Conservation (phyloP, 2,329 filamentous ascomycete species). For the Sporothrix mexicana region DNA sequence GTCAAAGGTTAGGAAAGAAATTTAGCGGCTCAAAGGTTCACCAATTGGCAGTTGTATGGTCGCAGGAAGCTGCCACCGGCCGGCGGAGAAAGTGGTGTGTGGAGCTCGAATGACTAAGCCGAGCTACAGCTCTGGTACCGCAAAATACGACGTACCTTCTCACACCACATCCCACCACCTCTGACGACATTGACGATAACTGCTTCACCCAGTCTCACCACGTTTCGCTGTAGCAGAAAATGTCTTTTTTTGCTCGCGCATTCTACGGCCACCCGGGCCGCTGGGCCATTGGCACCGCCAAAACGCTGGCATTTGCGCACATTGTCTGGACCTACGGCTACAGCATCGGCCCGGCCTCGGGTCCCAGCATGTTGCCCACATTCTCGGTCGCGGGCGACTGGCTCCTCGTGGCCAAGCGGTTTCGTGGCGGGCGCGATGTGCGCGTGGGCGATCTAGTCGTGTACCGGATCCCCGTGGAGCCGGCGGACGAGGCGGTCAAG, state of each 20-base stretch:
- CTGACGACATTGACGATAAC: not conserved
- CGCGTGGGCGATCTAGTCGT: constrained; percentile 83
- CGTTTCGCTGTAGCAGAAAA: constrained; percentile 33
- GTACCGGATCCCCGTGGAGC: constrained; percentile 74
- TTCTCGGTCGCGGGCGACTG: constrained; percentile 71
- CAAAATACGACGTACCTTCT: not conserved
- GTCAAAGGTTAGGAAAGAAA: not conserved
- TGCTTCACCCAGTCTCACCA: not conserved
- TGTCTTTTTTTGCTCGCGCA: constrained; percentile 35
- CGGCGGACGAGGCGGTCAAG: constrained; percentile 71
- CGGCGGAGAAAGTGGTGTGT: not conserved
- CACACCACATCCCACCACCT: not conserved
- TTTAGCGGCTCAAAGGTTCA: not conserved
- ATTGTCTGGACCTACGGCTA: constrained; percentile 66
- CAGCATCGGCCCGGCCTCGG: constrained; percentile 64
- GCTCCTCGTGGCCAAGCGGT: constrained; percentile 70
- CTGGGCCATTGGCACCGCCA: constrained; percentile 53
- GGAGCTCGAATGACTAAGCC: constrained; percentile 6
- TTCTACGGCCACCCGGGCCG: constrained; percentile 51
- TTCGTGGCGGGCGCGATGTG: constrained; percentile 68
- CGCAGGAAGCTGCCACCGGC: too few relatives aligned
- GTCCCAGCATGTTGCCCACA: constrained; percentile 90
- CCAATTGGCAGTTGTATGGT: not conserved
- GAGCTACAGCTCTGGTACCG: not conserved
- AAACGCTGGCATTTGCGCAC: constrained; percentile 56